A percentile compares a stretch with the other conserved stretches of the same genome.
These are phyloP conservation scores for Scutellaria minor DNA, from an alignment of 257 asterid species.

Conservation along the genomic window DNA sequence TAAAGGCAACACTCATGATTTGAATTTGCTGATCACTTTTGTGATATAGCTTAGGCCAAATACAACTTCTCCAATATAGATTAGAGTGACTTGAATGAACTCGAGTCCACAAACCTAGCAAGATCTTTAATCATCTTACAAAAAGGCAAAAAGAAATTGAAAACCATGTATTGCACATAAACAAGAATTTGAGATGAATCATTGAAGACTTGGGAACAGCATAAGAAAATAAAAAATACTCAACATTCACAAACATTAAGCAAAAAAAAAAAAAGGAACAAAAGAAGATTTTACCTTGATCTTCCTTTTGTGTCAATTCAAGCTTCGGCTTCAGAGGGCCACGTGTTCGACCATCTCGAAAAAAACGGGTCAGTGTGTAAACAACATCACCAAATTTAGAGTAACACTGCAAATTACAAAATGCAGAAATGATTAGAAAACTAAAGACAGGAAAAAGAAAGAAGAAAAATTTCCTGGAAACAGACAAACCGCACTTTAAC, in stretches of 20 bases:
- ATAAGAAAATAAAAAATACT: constrained; percentile 26
- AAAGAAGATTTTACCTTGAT: constrained; percentile 50
- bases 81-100: not conserved
- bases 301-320: constrained; percentile 46
- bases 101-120: constrained; percentile 13
- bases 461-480: constrained; percentile 21
- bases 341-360: constrained; percentile 64
- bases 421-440: constrained; percentile 23
- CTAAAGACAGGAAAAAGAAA: constrained; percentile 5
- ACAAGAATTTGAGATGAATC: constrained; percentile 13
- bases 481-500: constrained; percentile 67
- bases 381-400: constrained; percentile 90
- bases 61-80: constrained; percentile 12
- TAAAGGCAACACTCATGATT: not conserved
- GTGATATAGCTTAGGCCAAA: constrained; percentile 10
- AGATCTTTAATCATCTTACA: constrained; percentile 9
- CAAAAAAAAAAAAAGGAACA: no score
- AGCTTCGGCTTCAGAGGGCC: constrained; percentile 69
- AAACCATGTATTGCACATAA: constrained; percentile 10
- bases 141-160: constrained; percentile 3
- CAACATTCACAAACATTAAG: constrained; percentile 24
- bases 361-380: constrained; percentile 84
- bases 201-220: constrained; percentile 28
- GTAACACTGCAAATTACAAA: constrained; percentile 68
- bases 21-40: not conserved